Base-by-base conservation (phyloP, 108 stramenopile genomes). In the Fragilaria radians region DNA sequence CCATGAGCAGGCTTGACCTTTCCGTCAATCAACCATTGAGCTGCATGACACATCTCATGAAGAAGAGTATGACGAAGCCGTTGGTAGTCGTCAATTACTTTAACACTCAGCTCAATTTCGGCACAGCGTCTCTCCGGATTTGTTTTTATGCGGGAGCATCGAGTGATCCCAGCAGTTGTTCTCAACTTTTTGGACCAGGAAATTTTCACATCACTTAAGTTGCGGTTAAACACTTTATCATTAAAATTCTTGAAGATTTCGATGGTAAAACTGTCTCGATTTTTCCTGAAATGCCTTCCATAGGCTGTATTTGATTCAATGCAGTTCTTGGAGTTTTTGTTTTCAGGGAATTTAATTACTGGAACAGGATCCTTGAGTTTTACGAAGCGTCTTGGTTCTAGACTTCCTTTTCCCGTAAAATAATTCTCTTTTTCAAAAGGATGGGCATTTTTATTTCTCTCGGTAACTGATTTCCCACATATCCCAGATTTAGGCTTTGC, bases 1-100 rank as follows among this genome's bases (percentile, higher is more conserved):
- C 95, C 95, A 74, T 94, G 93, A 14, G 93, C 78, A 19, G 95
- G 95, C 27, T 90, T 91, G 29, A 71, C 57, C 14, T 78, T 73
- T 4, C 79, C 86, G 52, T 97, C 94, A 14, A 95, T 63, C 24
- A 95, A 51, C 95, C 95, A 97, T 0, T 82, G 87, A 7, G 95
- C 97, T 0, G 90, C 94, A 69, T 97, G 97, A 73, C 94, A 95
- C 63, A 96, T 74, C 70, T 97, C 97, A 76, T 97, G 97, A 32
- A 94, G 69, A 17, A 97, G 68, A 0, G 97, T 96, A 3, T 77
- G 55, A 46, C 82, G 68, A n/a, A 97, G 63, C 4, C 89, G 68
- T 14, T 82, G 66, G 53, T 73, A 79, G 27, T 67, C 68, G 63
- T 91, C 90, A 32, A 95, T 55, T 5, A 97, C 88, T 64, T 97